Base-by-base conservation (phyloP, 768 basidiomycete species). In the Lyophyllum semitale region DNA sequence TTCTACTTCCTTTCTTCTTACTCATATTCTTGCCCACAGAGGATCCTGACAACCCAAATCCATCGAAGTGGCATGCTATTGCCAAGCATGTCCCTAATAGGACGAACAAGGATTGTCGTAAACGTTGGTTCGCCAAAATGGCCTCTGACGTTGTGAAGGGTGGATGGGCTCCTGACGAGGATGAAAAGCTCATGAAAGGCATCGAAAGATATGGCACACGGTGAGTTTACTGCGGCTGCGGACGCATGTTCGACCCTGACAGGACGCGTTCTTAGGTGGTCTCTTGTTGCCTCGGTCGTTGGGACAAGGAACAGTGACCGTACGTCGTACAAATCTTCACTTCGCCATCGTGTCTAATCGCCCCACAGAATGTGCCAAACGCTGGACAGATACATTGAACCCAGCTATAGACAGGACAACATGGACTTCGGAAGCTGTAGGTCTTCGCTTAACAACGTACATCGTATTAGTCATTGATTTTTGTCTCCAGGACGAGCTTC, bases 61-160 rank as follows among this genome's bases (percentile, higher is more conserved):
- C 83, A 20, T 81, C 82, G 46, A 84, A 83, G 58, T 84, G 83
- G 83, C 80, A 82, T 66, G 81, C 80, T 30, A 84, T 84, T 51
- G 79, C 82, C n/a, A 80, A 82, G 60, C 81, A 84, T 63, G 81
- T 84, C 4, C 83, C 82, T 9, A 80, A 83, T 62, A 73, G 83
- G 51, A 84, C 81, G 20, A 84, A 84, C 73, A 84, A 84, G 62
- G 83, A 84, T 64, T 84, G 83, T 65, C 76, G 83, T 59, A 84
- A 84, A 63, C 74, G 83, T 12, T 84, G 82, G 82, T 83, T 83
- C 57, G 81, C 82, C 1, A 84, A 82, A 70, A 84, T 84, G 82
- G 82, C 81, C 54, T 79, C 81, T 13, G 80, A 82, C 65, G 82
- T 84, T 23, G 80, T 82, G 26, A 84, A 84, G 63, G 83, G 83